Percentiles rank a stretch among this genome's conserved stretches.
phyloP scores from a whole-genome alignment of 108 stramenopile species.

The Schizochytrium sp. region DNA sequence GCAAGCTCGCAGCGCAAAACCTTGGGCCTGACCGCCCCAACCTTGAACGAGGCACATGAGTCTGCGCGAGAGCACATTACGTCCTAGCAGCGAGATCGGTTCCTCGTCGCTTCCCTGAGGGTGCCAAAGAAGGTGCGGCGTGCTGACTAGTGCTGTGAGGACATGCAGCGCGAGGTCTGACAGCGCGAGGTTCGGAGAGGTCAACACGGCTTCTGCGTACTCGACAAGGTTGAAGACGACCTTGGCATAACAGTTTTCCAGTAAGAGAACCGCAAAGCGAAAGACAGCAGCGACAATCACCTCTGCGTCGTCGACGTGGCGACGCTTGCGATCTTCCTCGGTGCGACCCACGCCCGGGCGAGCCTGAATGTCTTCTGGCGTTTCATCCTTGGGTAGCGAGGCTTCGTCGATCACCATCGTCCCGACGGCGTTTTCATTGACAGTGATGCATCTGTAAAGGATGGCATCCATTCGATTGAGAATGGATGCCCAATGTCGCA shows the following conservation, averaged over 20 bases:
- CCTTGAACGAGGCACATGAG: neutral
- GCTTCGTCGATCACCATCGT: neutral
- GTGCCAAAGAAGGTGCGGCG: neutral
- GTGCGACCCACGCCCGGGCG: neutral
- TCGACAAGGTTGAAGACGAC: neutral
- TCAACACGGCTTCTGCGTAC: neutral
- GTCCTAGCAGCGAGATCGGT: neutral
- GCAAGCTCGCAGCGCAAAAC: neutral
- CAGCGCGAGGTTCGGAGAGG: neutral
- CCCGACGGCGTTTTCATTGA: neutral
- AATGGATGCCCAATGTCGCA: neutral
- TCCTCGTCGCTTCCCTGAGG: neutral
- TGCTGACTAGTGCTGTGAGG: neutral
- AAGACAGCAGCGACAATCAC: neutral
- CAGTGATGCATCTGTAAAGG: neutral
- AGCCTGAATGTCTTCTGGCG: neutral
- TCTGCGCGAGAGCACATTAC: neutral
- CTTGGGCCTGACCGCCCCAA: neutral
- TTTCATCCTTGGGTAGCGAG: neutral
- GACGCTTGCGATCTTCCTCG: neutral
- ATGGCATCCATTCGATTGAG: neutral
- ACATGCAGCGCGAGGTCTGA: neutral
- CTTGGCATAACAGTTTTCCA: neutral
- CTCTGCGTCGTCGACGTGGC: neutral
- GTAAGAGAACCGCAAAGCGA: neutral